Base-by-base conservation (phyloP, 1,284 basidiomycete genomes). In the Boletellus dicymbophilus region DNA sequence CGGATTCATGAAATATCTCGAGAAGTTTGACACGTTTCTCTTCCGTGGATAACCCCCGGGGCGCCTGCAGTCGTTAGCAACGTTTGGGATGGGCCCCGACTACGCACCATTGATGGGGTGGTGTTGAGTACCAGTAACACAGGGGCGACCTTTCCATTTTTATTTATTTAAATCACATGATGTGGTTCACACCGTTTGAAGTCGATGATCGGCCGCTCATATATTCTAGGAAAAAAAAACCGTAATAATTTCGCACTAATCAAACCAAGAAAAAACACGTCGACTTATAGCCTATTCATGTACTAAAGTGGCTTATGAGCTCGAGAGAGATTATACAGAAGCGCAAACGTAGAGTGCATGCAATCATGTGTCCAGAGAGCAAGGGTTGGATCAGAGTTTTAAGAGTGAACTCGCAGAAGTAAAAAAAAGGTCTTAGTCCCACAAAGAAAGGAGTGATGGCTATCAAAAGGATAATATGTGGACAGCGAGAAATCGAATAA, bases 1-100 rank as follows among this genome's bases (percentile, higher is more conserved):
- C 93, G 12, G 86, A 86, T 68, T 95, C 93, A 63, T 94, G 91
- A 63, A 95, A 94, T 59, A 95, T 88, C 69, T 95, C 92, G 18
- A 95, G 70, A 50, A 95, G 64, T 60, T 85, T 88, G 53, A 84
- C 75, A 58, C 87, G 84, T 65, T 92, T 92, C 65, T 92, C 90
- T 64, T 92, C 90, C 7, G 76, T 80, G 26, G 89, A 90, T 42
- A 92, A 73, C 58, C 89, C 89, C 70, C 85, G 77, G 33, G 88
- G 88, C 48, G 88, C 85, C 87, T 90, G 30, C 18, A 39, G 38
- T 38, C n/a, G 36, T 65, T 7, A 57, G 44, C 8, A 40, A 37
- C 15, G 20, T 31, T 31, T 18, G 11, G 18, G 22, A 37, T n/a
- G 18, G 41, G 13, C 7, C 21, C 16, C 23, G 7, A 23, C 49